Conservation (phyloP, 2,329 filamentous ascomycete species). For the Penicillium crustosum region DNA sequence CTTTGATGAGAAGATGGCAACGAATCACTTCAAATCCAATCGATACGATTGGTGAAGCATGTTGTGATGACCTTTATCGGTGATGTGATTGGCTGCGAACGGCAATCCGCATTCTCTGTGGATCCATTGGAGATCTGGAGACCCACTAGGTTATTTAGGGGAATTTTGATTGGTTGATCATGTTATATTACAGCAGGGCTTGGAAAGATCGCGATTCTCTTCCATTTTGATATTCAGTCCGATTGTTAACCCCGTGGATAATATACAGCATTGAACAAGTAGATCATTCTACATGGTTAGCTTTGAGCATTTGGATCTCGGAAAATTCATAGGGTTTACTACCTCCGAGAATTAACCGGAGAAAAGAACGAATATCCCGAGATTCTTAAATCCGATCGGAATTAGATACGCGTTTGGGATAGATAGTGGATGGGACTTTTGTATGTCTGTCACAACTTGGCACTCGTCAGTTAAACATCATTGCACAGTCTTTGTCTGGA, state of each 20-base stretch:
- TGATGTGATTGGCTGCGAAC: conserved; percentile 10
- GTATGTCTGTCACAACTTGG: not conserved
- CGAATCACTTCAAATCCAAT: conserved; percentile 10
- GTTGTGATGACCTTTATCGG: conserved; percentile 13
- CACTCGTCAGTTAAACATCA: not conserved
- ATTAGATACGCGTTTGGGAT: not conserved
- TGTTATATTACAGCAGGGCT: not conserved
- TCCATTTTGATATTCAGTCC: not conserved
- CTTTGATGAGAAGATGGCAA: not conserved
- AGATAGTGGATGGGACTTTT: too few species aligned
- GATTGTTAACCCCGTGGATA: not conserved
- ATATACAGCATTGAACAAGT: not conserved
- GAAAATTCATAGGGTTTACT: not conserved
- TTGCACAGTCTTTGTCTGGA: not conserved
- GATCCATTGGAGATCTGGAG: not conserved
- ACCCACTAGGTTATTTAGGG: not conserved
- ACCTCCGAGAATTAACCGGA: not conserved
- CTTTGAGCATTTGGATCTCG: not conserved
- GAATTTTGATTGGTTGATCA: not conserved
- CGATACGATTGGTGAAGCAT: conserved; percentile 10
- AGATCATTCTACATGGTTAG: not conserved
- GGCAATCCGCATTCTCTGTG: not conserved
- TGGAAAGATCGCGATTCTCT: not conserved
- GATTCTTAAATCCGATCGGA: not conserved
- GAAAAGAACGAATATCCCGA: not conserved